phyloP scores from a whole-genome alignment of 257 asterid genomes.

The Ballota nigra region DNA sequence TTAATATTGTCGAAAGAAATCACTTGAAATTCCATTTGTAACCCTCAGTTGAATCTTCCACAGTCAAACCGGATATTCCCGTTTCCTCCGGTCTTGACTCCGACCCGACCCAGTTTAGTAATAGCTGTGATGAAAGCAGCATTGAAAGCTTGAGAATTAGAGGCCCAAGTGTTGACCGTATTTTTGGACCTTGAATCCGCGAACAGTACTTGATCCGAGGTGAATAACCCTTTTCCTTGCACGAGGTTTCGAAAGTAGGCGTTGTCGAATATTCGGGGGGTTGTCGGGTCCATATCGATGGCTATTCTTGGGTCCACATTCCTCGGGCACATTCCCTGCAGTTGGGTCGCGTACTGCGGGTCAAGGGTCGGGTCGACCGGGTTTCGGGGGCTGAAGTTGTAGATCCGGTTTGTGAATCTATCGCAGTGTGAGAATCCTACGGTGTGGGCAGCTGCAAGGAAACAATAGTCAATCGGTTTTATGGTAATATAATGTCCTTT shows the following conservation, averaged over 20 bases:
- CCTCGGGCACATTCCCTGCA: constrained; percentile 61
- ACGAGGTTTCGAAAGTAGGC: constrained; percentile 58
- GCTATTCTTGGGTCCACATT: constrained; percentile 62
- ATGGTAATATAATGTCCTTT: too few relatives aligned
- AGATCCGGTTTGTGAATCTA: constrained; percentile 61
- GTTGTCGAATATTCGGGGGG: constrained; percentile 68
- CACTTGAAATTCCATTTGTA: too few relatives aligned
- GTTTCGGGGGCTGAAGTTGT: constrained; percentile 49
- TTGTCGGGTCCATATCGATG: constrained; percentile 75
- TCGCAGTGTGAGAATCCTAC: constrained; percentile 85
- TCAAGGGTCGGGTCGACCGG: constrained; percentile 74
- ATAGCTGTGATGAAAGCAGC: constrained; percentile 51
- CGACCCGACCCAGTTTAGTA: constrained; percentile 81
- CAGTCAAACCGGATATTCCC: constrained; percentile 87
- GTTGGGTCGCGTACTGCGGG: constrained; percentile 53
- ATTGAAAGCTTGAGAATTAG: constrained; percentile 39
- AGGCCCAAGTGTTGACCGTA: constrained; percentile 61
- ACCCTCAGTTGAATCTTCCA: constrained; percentile 48
- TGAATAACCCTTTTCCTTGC: constrained; percentile 76
- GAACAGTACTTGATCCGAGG: constrained; percentile 78
- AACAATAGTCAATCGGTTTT: too few relatives aligned
- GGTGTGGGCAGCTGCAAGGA: constrained; percentile 57
- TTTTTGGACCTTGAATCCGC: constrained; percentile 53
- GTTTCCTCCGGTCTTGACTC: constrained; percentile 54
- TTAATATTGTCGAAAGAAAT: background rate